Evolutionary conservation across 495 filamentous ascomycete genomes (phyloP).

Genomic region (Penicillium roqueforti): DNA sequence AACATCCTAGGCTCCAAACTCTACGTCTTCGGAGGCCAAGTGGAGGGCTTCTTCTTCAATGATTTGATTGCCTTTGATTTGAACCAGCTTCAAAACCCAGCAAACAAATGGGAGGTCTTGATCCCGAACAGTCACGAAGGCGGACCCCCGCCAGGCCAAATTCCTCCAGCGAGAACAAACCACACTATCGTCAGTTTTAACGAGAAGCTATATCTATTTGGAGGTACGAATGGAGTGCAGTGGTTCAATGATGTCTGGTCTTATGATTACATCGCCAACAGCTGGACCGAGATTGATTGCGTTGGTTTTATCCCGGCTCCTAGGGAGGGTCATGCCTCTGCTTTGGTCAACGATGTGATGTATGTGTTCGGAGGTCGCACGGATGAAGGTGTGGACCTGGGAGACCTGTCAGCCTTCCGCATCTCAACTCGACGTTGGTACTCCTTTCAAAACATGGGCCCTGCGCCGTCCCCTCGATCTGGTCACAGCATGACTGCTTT

Average conservation of each 20-base stretch:
- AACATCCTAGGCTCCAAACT: slow-evolving; percentile 96
- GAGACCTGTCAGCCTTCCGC: slow-evolving; percentile 91
- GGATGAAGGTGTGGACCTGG: slow-evolving; percentile 84
- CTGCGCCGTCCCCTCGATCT: slow-evolving; percentile 85
- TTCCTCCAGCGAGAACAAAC: slow-evolving; percentile 92
- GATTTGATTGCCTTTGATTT: slow-evolving; percentile 96
- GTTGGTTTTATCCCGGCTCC: slow-evolving; percentile 94
- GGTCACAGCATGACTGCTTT: slow-evolving; percentile 97
- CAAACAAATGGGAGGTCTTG: slow-evolving; percentile 90
- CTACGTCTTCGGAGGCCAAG: slow-evolving; percentile 96
- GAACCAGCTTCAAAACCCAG: slow-evolving; percentile 81
- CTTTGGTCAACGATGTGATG: slow-evolving; percentile 95
- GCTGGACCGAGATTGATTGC: slow-evolving; percentile 86
- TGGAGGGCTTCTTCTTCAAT: slow-evolving; percentile 97
- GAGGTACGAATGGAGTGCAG: slow-evolving; percentile 85
- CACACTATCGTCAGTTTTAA: slow-evolving; percentile 89
- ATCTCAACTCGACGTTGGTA: slow-evolving; percentile 94
- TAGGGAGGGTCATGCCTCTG: slow-evolving; percentile 90
- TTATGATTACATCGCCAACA: slow-evolving; percentile 73
- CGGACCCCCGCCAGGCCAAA: slow-evolving; percentile 57
- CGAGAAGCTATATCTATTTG: slow-evolving; percentile 95
- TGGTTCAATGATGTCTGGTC: slow-evolving; percentile 99
- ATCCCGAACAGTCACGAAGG: slow-evolving; percentile 71
- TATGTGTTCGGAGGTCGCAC: slow-evolving; percentile 98
- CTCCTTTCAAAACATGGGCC: slow-evolving; percentile 99